Percentiles rank a stretch among this genome's conserved stretches.
phyloP scores from a whole-genome alignment of 2,329 filamentous ascomycete genomes.

The Aspergillus proliferans region DNA sequence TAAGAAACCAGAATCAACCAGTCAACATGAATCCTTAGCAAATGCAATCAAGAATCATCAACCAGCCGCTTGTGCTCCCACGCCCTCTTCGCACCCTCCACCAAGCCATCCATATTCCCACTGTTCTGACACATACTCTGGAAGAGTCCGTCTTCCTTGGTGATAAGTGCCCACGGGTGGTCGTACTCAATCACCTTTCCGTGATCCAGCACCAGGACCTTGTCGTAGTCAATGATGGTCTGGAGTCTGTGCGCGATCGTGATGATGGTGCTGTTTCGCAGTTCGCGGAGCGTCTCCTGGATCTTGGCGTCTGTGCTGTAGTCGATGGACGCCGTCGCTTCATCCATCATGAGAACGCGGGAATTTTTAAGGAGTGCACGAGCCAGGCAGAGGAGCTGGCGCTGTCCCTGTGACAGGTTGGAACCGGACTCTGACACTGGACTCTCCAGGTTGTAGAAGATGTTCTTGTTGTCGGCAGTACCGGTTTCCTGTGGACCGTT shows the following conservation, averaged over 20 bases:
- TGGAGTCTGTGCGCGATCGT: slow-evolving; percentile 94
- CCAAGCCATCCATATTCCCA: slow-evolving; percentile 55
- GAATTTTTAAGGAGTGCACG: slow-evolving; percentile 86
- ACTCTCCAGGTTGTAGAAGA: slow-evolving; percentile 82
- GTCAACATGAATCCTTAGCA: slow-evolving; percentile 2
- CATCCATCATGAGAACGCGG: slow-evolving; percentile 96
- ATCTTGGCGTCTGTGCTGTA: slow-evolving; percentile 95
- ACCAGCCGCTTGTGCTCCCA: slow-evolving; percentile 43
- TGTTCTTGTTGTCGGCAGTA: slow-evolving; percentile 74
- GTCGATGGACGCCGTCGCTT: slow-evolving; percentile 95
- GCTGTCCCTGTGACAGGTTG: slow-evolving; percentile 92
- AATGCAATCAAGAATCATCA: slow-evolving; percentile 33
- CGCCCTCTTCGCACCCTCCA: slow-evolving; percentile 49
- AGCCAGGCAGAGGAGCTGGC: slow-evolving; percentile 88
- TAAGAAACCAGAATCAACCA: neutral
- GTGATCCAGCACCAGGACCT: slow-evolving; percentile 88
- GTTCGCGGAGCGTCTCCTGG: slow-evolving; percentile 89
- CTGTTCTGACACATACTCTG: slow-evolving; percentile 63
- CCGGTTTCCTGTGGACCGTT: slow-evolving; percentile 16
- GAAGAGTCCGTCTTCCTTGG: slow-evolving; percentile 62
- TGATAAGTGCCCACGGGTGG: slow-evolving; percentile 78
- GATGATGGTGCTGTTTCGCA: slow-evolving; percentile 80
- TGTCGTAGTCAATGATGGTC: slow-evolving; percentile 97
- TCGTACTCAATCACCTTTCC: slow-evolving; percentile 82
- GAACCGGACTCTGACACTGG: slow-evolving; percentile 82